Evolutionary conservation across 257 asterid species (phyloP), one percentile per base, ranked within the genome.

Genomic region (Salvia hispanica): DNA sequence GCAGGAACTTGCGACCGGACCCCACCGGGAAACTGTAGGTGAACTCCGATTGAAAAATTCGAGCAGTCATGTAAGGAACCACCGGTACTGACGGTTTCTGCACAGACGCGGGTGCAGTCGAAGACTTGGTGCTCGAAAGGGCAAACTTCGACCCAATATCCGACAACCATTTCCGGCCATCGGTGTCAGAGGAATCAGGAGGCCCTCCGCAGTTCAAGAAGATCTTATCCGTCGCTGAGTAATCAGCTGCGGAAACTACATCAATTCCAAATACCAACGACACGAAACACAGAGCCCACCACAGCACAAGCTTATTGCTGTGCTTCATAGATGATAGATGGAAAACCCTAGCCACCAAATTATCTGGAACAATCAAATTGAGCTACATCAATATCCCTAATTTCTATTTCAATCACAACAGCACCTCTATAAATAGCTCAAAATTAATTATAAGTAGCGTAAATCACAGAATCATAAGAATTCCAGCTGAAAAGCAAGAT

Each of bases 201-300:
- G 88, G 91, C 7, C 96, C 97, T 53, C 98, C 98, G 62, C 98
- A 90, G 76, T 80, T 92, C 67, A 92, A 66, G 74, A 90, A 84
- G 72, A 88, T 88, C 73, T 82, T 70, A 69, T 92, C 97, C 3
- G 93, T 83, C 2, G 97, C 82, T 15, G 68, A 80, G 74, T 82
- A 92, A 79, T 84, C 79, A 12, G 80, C 84, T 28, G 86, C 84
- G 2, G 79, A 74, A 12, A 70, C 33, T 25, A 69, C 64, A 68
- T 71, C 76, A 47, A 69, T 37, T 67, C n/a, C n/a, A n/a, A n/a
- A n/a, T n/a, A n/a, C n/a, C n/a, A n/a, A n/a, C n/a, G n/a, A n/a
- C n/a, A 45, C 66, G 47, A 64, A 21, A 28, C 64, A 78, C 64
- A 47, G 61, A 28, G 43, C 53, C 34, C 67, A 60, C 11, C 60